Base-by-base conservation (phyloP, 2,329 filamentous ascomycete species). In the Colletotrichum sp. region DNA sequence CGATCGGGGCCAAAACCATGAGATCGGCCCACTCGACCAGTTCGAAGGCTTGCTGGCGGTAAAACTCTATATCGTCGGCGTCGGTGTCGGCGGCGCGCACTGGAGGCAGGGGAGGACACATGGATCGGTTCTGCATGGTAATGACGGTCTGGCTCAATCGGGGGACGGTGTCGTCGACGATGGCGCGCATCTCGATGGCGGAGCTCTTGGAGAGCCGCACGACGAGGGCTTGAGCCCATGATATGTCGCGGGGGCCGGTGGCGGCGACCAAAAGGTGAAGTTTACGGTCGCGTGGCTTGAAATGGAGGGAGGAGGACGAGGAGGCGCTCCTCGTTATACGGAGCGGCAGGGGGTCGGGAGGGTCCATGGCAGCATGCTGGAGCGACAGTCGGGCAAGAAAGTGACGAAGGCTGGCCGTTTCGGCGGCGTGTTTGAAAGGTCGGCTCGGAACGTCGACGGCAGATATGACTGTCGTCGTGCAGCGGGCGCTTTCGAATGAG, bases 21-120 rank as follows among this genome's bases (percentile, higher is more conserved):
- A 98, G 86, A 84, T 98, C 95, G 8, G 96, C 95, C 96, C 96
- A 98, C 77, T 95, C 91, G 78, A 95, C 95, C 76, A 98, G 85
- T 78, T 95, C 93, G 79, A 88, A 91, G 5, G 88, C 92, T 77
- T 88, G 90, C 82, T 85, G 86, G 76, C 85, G 86, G 74, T 88
- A 89, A 65, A 87, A 88, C 78, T 92, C 90, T 79, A 90, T 85
- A 30, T 90, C 89, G 69, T 88, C 87, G 5, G 81, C 81, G 24
- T 85, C 83, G 39, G 82, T 74, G 70, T 82, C 75, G 67, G 80
- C 75, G 5, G 85, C 84, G 28, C 81, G 80, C 63, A 84, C 78
- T 65, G 81, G 81, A 7, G 80, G 78, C 28, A 85, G 80, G 65
- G 70, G 68, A 66, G 75, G 21, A 63, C 77, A 78, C 72, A 88